Evolutionary conservation across 2,329 filamentous ascomycete genomes (phyloP).

Genomic region (Tolypocladium guangdongense): DNA sequence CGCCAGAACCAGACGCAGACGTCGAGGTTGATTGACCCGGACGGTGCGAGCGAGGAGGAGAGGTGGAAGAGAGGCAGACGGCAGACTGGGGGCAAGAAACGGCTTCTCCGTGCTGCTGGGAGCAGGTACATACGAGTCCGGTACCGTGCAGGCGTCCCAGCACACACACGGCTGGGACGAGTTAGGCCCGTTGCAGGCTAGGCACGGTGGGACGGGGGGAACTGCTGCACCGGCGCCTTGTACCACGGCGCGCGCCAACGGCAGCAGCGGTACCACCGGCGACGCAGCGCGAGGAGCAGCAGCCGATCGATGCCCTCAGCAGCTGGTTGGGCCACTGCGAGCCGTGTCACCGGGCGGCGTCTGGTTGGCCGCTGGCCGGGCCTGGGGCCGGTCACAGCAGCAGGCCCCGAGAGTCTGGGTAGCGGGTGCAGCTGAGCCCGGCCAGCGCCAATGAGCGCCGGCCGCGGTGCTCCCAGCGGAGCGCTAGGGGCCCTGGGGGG

Average conservation of each 20-base stretch:
- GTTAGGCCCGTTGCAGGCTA: neutral
- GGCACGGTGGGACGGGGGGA: neutral
- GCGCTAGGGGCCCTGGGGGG: too few species aligned
- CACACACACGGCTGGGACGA: neutral
- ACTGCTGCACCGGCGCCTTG: neutral
- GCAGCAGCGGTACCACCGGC: neutral
- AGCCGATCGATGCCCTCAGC: neutral
- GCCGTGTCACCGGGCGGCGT: neutral
- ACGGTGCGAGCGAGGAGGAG: neutral
- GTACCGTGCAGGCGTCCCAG: neutral
- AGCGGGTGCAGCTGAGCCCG: slow-evolving; percentile 2
- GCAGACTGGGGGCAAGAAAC: neutral
- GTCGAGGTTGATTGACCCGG: neutral
- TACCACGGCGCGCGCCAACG: neutral
- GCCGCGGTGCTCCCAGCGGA: too few species aligned
- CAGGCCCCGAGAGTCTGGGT: slow-evolving; percentile 5
- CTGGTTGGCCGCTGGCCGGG: neutral
- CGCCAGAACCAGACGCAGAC: neutral
- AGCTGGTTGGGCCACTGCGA: too few species aligned
- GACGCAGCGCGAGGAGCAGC: neutral
- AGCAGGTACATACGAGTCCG: neutral
- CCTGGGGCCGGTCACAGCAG: neutral
- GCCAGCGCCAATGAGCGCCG: slow-evolving; percentile 1
- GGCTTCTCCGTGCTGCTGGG: neutral
- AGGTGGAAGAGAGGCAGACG: neutral